phyloP scores from a whole-genome alignment of 2,329 filamentous ascomycete genomes.

The Penicillium brevicompactum region DNA sequence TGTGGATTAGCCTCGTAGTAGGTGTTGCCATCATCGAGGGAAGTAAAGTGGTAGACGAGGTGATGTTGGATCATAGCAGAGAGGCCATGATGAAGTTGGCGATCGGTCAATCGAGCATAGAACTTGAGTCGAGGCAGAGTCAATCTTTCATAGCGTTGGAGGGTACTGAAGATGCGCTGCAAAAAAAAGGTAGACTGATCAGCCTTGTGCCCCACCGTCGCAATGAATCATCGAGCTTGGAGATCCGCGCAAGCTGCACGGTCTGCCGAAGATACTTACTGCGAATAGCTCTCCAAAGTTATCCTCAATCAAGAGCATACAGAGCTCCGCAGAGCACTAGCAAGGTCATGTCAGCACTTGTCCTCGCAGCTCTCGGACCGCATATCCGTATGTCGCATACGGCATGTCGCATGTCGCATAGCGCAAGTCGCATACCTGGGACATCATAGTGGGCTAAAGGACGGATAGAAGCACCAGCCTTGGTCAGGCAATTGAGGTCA shows the following conservation, averaged over 20 bases:
- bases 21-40: conserved; percentile 63
- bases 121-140: conserved; percentile 69
- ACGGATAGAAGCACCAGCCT: conserved; percentile 72
- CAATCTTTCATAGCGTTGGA: conserved; percentile 78
- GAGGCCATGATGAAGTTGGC: conserved; percentile 78
- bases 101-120: conserved; percentile 71
- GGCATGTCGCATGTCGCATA: conserved; percentile 41
- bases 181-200: conserved; percentile 12
- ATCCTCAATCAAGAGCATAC: conserved; percentile 84
- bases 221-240: neutral
- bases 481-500: conserved; percentile 65
- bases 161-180: conserved; percentile 80
- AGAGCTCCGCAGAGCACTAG: conserved; percentile 82
- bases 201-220: conserved; percentile 6
- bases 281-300: conserved; percentile 88
- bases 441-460: conserved; percentile 56
- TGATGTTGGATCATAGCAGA: conserved; percentile 86
- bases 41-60: conserved; percentile 73
- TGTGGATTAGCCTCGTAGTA: conserved; percentile 83
- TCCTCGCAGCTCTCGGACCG: conserved; percentile 22
- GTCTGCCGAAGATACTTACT: conserved; percentile 61
- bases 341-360: conserved; percentile 23
- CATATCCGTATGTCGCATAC: conserved; percentile 29
- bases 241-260: neutral
- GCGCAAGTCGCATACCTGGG: conserved; percentile 52